Conservation (phyloP, 495 filamentous ascomycete genomes). For the Talaromyces adpressus region DNA sequence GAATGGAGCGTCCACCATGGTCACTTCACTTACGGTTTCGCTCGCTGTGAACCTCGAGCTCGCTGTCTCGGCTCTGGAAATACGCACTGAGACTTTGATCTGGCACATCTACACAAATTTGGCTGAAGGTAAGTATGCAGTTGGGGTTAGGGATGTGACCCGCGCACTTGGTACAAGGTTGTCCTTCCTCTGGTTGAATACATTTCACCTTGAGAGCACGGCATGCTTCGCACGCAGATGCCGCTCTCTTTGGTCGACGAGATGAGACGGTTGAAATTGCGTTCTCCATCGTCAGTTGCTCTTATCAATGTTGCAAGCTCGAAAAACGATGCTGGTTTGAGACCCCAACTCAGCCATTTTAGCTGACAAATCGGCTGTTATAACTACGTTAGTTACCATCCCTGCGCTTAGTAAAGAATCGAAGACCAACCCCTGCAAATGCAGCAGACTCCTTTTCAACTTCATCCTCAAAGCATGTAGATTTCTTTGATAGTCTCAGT, state of each 20-base stretch:
- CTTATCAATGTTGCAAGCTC: not conserved
- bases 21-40: slow-evolving; percentile 12
- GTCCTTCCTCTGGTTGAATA: slow-evolving; percentile 10
- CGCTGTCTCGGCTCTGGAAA: slow-evolving; percentile 12
- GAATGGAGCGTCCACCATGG: not conserved
- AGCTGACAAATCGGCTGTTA: not conserved
- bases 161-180: slow-evolving; percentile 14
- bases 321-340: not conserved
- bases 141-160: not conserved
- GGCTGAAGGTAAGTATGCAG: not conserved
- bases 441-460: not conserved
- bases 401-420: not conserved
- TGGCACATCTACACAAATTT: slow-evolving; percentile 15
- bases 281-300: not conserved
- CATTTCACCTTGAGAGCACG: slow-evolving; percentile 16
- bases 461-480: not conserved
- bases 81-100: slow-evolving; percentile 14
- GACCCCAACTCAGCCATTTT: not conserved
- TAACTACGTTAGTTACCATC: too few species aligned
- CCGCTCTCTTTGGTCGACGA: slow-evolving; percentile 5
- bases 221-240: slow-evolving; percentile 13
- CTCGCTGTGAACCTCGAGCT: slow-evolving; percentile 9
- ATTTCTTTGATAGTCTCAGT: not conserved
- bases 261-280: not conserved
- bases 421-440: not conserved